Percentiles rank a stretch among this genome's conserved stretches.
Conservation (phyloP, 208 protist species). For the Crithidia bombi region DNA sequence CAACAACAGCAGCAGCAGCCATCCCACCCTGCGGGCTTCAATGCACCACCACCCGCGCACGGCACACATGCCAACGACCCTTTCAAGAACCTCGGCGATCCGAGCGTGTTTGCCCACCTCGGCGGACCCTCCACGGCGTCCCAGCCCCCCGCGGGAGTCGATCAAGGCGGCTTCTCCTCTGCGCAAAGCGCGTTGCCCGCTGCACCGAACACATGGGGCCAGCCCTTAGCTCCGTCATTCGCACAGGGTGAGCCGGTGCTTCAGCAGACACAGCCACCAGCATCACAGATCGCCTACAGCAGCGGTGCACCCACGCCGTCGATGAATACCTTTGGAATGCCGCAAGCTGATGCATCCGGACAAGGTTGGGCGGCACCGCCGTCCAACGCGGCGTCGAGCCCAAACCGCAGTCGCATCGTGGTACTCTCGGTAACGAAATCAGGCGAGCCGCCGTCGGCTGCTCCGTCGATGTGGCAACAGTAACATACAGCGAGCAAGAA, state of each 20-base stretch:
- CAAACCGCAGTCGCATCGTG: conserved; percentile 14
- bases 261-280: conserved; percentile 30
- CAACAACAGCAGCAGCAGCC: conserved; percentile 24
- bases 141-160: background rate
- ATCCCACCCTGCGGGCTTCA: background rate
- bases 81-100: conserved; percentile 12
- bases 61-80: conserved; percentile 1
- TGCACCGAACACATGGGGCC: conserved; percentile 1
- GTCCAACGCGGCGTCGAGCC: conserved; percentile 9
- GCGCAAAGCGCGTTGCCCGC: background rate
- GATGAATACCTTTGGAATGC: background rate
- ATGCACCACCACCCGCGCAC: background rate
- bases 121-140: background rate
- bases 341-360: background rate
- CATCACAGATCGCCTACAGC: background rate
- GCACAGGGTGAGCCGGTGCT: conserved; percentile 7
- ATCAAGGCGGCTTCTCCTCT: too few species aligned
- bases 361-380: background rate
- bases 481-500: too few species aligned
- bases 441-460: background rate
- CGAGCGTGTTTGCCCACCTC: conserved; percentile 16
- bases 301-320: background rate
- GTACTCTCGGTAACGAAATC: conserved; percentile 21
- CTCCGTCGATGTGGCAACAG: conserved; percentile 11
- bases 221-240: background rate